These are phyloP conservation scores for Pichia nakasei DNA, from an alignment of 805 yeast species.

Conservation along the genomic window DNA sequence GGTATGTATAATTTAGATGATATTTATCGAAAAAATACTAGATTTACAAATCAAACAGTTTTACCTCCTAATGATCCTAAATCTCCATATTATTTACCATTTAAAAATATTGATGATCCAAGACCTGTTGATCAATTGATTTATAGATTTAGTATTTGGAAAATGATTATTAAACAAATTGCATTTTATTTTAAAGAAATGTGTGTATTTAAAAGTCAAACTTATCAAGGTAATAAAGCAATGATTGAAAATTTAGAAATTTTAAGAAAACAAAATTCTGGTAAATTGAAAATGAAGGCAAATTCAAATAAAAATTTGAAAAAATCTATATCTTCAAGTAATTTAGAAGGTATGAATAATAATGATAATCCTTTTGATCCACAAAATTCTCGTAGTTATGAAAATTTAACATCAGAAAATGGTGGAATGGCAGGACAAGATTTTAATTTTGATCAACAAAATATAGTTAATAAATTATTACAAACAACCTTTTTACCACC, in stretches of 20 bases:
- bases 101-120: constrained; percentile 23
- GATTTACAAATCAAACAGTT: constrained; percentile 18
- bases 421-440: background rate
- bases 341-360: background rate
- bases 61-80: constrained; percentile 25
- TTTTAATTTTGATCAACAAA: constrained; percentile 5
- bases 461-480: constrained; percentile 33
- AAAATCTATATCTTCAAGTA: constrained; percentile 16
- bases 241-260: constrained; percentile 36
- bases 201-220: constrained; percentile 42
- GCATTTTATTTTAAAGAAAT: constrained; percentile 44
- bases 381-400: background rate
- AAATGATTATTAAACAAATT: constrained; percentile 44
- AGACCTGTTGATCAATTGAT: constrained; percentile 42
- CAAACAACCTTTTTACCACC: constrained; percentile 38
- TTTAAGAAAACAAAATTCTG: constrained; percentile 23
- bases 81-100: constrained; percentile 30
- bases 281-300: constrained; percentile 21
- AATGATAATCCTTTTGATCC: background rate
- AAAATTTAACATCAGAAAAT: background rate
- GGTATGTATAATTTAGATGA: constrained; percentile 7
- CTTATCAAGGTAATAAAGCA: constrained; percentile 37
- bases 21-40: constrained; percentile 9
- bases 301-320: constrained; percentile 16
- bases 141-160: constrained; percentile 49